Evolutionary conservation across 164 flowering plant genomes (phyloP), one percentile per base, ranked within the genome.

Genomic region (Magnolia kwangsiensis): DNA sequence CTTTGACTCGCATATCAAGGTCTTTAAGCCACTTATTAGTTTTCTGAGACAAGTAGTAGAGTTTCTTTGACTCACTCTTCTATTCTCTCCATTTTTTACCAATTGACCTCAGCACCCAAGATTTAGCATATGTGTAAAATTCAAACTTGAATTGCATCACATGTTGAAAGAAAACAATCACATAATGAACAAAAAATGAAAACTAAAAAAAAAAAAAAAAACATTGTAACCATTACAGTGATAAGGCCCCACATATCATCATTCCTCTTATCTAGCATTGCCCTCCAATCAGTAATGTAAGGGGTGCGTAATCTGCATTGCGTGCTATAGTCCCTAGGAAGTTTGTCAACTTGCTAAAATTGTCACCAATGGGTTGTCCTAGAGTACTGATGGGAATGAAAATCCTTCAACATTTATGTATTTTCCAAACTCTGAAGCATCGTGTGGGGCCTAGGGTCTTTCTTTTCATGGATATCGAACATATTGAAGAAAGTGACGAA

Each of bases 1-100:
- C 75, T 83, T 83, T 9, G 80, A 69, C 3, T 63, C 37, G 14
- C 78, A 27, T 65, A 80, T 83, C 81, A 80, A 80, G 49, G 78
- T 27, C 68, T 67, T 81, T 81, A 79, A 83, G 71, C 72, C 78
- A 13, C 7, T 66, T 70, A 16, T 80, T 63, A 65, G 79, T 70
- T 66, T 72, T 50, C 27, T 24, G 1, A 24, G 27, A 24, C 27
- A 24, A 24, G 27, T 24, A 24, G 27, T 24, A 1, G 27, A 24
- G 27, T 24, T 24, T 24, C 27, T 24, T 24, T 1, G 1, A 24
- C 27, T 24, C 27, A 24, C 27, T 24, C 27, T 24, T 24, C 27
- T 24, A 24, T 24, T 24, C 27, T 1, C 27, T 24, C 27, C 27
- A 24, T 24, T 24, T 24, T 24, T 24, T 24, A 24, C 27, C 27